phyloP scores from a whole-genome alignment of 2,329 filamentous ascomycete genomes.

The Camillea tinctor region DNA sequence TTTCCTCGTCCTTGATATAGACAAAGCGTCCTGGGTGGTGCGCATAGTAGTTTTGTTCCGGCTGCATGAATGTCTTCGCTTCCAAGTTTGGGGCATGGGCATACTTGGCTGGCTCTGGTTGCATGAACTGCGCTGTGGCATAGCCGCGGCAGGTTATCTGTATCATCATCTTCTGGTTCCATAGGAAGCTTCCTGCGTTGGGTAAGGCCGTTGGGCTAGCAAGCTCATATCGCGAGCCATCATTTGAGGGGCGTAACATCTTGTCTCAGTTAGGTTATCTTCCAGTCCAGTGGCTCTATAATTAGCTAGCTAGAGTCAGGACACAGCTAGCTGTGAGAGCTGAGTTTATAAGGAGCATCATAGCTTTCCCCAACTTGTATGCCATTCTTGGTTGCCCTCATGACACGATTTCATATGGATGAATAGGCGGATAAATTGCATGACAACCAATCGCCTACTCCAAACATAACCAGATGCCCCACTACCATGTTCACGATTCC shows the following conservation, averaged over 20 bases:
- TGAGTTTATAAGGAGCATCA: neutral
- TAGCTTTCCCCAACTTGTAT: neutral
- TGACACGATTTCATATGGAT: neutral
- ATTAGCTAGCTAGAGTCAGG: neutral
- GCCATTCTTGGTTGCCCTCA: neutral
- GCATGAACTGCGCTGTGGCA: conserved; percentile 59
- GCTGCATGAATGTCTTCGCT: conserved; percentile 60
- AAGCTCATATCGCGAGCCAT: conserved; percentile 55
- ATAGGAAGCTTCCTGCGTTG: conserved; percentile 55
- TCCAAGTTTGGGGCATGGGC: conserved; percentile 58
- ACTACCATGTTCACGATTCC: neutral
- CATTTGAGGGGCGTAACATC: conserved; percentile 34
- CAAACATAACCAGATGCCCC: neutral
- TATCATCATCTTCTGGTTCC: conserved; percentile 63
- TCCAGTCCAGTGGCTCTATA: neutral
- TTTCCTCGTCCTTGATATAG: conserved; percentile 57
- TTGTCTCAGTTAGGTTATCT: neutral
- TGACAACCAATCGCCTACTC: neutral
- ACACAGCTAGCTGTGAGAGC: neutral
- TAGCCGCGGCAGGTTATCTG: conserved; percentile 59
- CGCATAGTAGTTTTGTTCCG: conserved; percentile 58
- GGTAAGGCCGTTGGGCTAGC: conserved; percentile 55
- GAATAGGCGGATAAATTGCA: neutral
- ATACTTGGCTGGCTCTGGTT: conserved; percentile 60
- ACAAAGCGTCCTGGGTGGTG: conserved; percentile 60